These are phyloP conservation scores for Ceriops zippeliana DNA, from an alignment of 345 rosid genomes.

Conservation along the genomic window DNA sequence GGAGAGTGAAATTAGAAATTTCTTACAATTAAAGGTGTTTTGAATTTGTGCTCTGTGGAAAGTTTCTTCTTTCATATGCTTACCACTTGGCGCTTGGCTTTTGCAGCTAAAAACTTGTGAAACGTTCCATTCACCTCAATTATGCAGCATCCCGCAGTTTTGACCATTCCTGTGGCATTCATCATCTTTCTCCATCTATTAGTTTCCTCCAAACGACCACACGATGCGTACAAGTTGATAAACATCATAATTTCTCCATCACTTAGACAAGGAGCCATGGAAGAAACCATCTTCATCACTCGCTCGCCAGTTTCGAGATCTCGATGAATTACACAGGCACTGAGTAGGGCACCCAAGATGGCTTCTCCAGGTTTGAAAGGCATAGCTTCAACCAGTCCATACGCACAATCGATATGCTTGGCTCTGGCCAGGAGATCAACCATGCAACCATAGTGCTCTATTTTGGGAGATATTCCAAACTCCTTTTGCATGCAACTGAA, in stretches of 20 bases:
- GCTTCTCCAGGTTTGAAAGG: constrained; percentile 27
- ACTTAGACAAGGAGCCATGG: constrained; percentile 10
- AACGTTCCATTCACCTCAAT: constrained; percentile 21
- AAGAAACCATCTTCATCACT: constrained; percentile 12
- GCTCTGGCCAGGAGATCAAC: constrained; percentile 27
- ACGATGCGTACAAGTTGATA: constrained; percentile 22
- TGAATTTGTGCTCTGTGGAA: too few species aligned
- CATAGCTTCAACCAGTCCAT: constrained; percentile 19
- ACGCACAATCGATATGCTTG: constrained; percentile 11
- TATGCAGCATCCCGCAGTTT: constrained; percentile 19
- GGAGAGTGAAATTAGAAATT: too few species aligned
- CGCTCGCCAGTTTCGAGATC: constrained; percentile 20
- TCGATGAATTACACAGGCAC: constrained; percentile 27
- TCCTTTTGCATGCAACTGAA: constrained; percentile 22
- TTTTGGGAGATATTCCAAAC: constrained; percentile 19
- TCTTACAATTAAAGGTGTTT: too few species aligned
- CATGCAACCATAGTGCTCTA: constrained; percentile 32
- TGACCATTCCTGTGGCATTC: constrained; percentile 23
- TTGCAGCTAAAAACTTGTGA: constrained; percentile 19
- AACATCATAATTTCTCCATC: constrained; percentile 33
- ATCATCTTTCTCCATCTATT: constrained; percentile 20
- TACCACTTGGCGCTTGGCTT: not conserved
- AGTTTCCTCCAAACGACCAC: constrained; percentile 28
- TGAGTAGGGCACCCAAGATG: constrained; percentile 29
- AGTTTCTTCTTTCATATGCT: too few species aligned